Evolutionary conservation across 2,329 filamentous ascomycete species (phyloP).

Genomic region (Bipolaris victoriae): DNA sequence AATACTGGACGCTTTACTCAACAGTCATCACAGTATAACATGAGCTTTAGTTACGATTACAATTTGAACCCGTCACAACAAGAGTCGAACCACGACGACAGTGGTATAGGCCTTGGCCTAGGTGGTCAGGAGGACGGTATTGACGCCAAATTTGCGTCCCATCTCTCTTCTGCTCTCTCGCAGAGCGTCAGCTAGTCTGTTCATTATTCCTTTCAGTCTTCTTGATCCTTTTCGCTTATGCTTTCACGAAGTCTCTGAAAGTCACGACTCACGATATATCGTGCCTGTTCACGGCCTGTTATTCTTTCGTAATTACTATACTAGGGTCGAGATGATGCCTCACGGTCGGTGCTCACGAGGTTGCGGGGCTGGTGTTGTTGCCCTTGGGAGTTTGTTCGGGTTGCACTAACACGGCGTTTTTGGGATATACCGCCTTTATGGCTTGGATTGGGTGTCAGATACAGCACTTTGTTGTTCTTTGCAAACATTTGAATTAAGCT

Average conservation of each 20-base stretch:
- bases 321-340: constrained; percentile 1
- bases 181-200: constrained; percentile 28
- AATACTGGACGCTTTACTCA: constrained; percentile 42
- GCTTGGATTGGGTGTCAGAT: constrained; percentile 5
- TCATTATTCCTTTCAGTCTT: constrained; percentile 12
- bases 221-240: constrained; percentile 11
- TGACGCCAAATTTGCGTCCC: constrained; percentile 42
- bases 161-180: constrained; percentile 31
- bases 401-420: constrained; percentile 10
- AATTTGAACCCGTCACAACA: constrained; percentile 40
- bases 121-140: constrained; percentile 44
- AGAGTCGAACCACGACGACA: constrained; percentile 44
- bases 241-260: constrained; percentile 14
- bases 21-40: constrained; percentile 36
- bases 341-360: constrained; percentile 5
- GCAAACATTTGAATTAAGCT: constrained; percentile 8
- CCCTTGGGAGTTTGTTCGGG: not conserved
- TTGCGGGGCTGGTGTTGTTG: constrained; percentile 1
- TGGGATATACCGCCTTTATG: constrained; percentile 15
- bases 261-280: constrained; percentile 17
- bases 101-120: constrained; percentile 45
- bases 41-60: constrained; percentile 45
- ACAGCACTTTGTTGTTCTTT: constrained; percentile 2
- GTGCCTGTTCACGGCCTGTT: constrained; percentile 14
- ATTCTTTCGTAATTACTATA: constrained; percentile 14